Evolutionary conservation across 345 rosid species (phyloP).

Genomic region (Melastoma malabathricum): DNA sequence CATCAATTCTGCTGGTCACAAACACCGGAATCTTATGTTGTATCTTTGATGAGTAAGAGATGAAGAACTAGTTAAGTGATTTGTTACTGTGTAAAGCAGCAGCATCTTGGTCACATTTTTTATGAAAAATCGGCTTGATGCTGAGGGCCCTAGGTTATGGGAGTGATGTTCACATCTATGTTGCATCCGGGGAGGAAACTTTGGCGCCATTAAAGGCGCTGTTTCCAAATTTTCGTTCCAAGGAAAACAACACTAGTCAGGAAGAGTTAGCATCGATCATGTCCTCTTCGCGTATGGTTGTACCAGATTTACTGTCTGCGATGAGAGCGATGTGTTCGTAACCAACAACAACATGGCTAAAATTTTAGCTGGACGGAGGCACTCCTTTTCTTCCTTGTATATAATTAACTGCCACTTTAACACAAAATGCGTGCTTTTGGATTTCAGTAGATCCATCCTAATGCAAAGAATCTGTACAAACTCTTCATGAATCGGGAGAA

Average conservation of each 20-base stretch:
- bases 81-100: no score
- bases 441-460: constrained; percentile 74
- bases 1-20: no score
- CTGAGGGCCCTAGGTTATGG: constrained; percentile 81
- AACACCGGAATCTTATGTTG: no score
- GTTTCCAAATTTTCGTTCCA: constrained; percentile 76
- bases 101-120: no score
- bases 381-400: constrained; percentile 4
- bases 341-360: constrained; percentile 97
- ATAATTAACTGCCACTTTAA: neutral
- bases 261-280: constrained; percentile 58
- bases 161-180: constrained; percentile 66
- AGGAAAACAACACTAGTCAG: constrained; percentile 60
- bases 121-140: constrained; percentile 71
- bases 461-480: constrained; percentile 58
- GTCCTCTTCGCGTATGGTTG: constrained; percentile 88
- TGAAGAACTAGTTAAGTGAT: no score
- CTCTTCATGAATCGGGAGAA: constrained; percentile 48
- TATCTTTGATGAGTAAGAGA: no score
- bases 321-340: constrained; percentile 82
- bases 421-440: neutral
- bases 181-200: constrained; percentile 85
- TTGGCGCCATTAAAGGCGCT: constrained; percentile 66
- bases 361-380: constrained; percentile 92
- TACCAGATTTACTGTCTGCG: constrained; percentile 84